A percentile compares a stretch with the other conserved stretches of the same genome.
phyloP scores from a whole-genome alignment of 1,284 basidiomycete genomes.

The Coniferiporia sulphurascens region DNA sequence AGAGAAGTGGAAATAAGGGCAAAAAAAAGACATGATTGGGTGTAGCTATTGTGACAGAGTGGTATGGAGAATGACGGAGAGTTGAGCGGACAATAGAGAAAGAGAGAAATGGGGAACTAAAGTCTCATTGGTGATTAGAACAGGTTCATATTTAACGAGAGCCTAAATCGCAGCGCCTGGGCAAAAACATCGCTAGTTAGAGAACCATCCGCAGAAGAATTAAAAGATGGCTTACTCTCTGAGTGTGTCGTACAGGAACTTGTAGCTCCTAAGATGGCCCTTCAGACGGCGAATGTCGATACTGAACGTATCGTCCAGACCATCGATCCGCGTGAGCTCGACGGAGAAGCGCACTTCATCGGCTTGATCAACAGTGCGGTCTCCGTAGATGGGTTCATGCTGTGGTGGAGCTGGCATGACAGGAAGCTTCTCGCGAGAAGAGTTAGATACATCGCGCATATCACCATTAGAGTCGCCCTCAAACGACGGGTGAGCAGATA shows the following conservation, averaged over 20 bases:
- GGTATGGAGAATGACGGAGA: background rate
- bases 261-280: slow-evolving; percentile 91
- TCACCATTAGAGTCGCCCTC: slow-evolving; percentile 38
- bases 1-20: background rate
- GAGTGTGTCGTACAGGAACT: slow-evolving; percentile 87
- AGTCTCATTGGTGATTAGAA: background rate
- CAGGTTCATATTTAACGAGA: slow-evolving; percentile 30
- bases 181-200: no score
- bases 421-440: slow-evolving; percentile 27
- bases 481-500: slow-evolving; percentile 39
- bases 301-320: slow-evolving; percentile 82
- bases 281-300: slow-evolving; percentile 88
- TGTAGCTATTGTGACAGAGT: background rate
- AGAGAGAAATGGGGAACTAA: background rate
- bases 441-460: slow-evolving; percentile 17
- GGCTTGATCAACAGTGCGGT: slow-evolving; percentile 70
- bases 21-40: background rate
- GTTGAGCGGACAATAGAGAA: background rate
- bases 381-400: slow-evolving; percentile 71
- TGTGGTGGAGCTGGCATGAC: slow-evolving; percentile 22
- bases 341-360: slow-evolving; percentile 93
- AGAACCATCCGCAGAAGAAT: background rate
- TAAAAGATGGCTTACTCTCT: slow-evolving; percentile 61
- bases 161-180: slow-evolving; percentile 39
- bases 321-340: slow-evolving; percentile 84